Base-by-base conservation (phyloP, 2,329 filamentous ascomycete species). In the Neonectria ditissima region DNA sequence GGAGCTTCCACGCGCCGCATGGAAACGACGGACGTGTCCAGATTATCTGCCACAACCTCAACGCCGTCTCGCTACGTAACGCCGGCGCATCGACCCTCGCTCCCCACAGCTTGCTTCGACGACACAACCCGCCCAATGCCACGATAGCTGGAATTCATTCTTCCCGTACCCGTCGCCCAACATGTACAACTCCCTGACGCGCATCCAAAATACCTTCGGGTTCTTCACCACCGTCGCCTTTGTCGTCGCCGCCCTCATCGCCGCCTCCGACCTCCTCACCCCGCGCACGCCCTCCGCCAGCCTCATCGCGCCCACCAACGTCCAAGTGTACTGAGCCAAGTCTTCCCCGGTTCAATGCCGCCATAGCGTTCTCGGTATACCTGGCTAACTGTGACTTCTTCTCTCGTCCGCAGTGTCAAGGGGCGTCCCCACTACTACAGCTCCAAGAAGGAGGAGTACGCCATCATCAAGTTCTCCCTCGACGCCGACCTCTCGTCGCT, bases 161-260 rank as follows among this genome's bases (percentile, higher is more conserved):
- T 18, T 9, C 41, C 24, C n/a, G 11, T 18, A 32, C 30, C n/a
- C 54, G 54, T 62, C 63, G 64, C 68, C 76, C 82, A 85, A 65
- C 65, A 98, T 99, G 96, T 91, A 97, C 81, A 97, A 93, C 76
- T 88, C 91, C 50, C 81, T 97, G 52, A 93, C 92, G 67, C 92
- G 96, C 71, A 80, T 91, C 70, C 96, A 99, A 81, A 95, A 93
- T 82, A 91, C 94, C 78, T 99, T 99, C 79, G 94, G 96, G 80
- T 97, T 97, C 88, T 97, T 98, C 85, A 98, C 96, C 18, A 97
- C 94, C 26, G 94, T 97, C 68, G 91, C 92, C 61, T 96, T 97
- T 76, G 87, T 88, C 62, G 87, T 97, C 58, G 94, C 89, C 55
- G 87, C 86, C 58, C 82, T 97, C 62, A 92, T 97, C 72, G 94